Evolutionary conservation across 768 basidiomycete genomes (phyloP), one percentile per base, ranked within the genome.

Genomic region (Naematelia encephala): DNA sequence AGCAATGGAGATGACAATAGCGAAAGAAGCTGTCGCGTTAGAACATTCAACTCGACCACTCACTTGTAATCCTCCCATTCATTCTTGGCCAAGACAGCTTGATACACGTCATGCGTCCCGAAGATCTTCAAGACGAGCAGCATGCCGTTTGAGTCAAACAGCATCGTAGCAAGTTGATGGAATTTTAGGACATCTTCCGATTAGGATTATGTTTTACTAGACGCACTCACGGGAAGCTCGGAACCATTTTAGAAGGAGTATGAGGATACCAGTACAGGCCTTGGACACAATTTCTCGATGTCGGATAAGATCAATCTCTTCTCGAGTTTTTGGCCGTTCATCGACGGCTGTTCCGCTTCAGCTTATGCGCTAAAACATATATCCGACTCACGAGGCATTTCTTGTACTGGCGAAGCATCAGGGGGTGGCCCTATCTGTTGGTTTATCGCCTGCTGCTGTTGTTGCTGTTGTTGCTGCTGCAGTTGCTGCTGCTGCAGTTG

Each of bases 251-350:
- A 99, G 77, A 1, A 89, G 84, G 34, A 97, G 80, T 4, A 98
- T 78, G 25, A 99, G 77, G 57, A 98, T 96, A 1, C 92, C 94
- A 13, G 96, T 97, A 3, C 96, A 90, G 0, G 92, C 92, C 76
- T 99, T 99, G 11, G 90, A 91, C 0, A 90, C 96, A 66, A 99
- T 93, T 78, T 99, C 96, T 39, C 94, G 89, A 78, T 98, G 94
- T 11, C 96, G 85, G 23, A 86, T 87, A 27, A 93, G 87, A 72
- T 99, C 96, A 50, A 90, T 85, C 67, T 99, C 94, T 60, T 97
- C 92, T 12, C 91, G 78, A 0, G 87, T 88, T 3, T 85, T 87
- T 2, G 78, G 70, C 1, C 89, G 87, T 1, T 84, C 84, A 25
- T 72, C 72, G 16, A 64, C 68, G 56, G 65, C 30, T 28, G 14